Conservation (phyloP, 73 alveolate species). For the Breviolum minutum region DNA sequence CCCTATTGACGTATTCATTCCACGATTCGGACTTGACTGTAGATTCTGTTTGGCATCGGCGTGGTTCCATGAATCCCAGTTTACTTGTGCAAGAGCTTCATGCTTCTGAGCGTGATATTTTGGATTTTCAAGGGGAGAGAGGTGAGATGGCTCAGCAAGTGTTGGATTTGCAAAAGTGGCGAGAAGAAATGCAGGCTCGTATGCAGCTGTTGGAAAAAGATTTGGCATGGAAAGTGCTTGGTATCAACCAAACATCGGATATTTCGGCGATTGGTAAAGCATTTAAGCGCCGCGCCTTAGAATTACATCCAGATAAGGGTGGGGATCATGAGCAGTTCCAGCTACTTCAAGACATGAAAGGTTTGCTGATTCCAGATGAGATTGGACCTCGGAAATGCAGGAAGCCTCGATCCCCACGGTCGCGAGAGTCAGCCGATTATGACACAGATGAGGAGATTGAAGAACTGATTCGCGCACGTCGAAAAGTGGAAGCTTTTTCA, state of each 20-base stretch:
- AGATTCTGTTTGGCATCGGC: not conserved
- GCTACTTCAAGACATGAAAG: constrained; percentile 92
- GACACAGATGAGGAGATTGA: constrained; percentile 89
- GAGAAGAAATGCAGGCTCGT: constrained; percentile 9
- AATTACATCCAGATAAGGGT: constrained; percentile 97
- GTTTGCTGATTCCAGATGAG: constrained; percentile 6
- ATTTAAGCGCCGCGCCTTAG: constrained; percentile 95
- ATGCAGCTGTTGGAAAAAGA: constrained; percentile 33
- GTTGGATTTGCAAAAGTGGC: constrained; percentile 53
- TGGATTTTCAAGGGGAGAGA: not conserved
- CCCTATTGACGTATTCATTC: constrained; percentile 14
- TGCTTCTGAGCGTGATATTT: not conserved
- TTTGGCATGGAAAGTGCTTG: constrained; percentile 61
- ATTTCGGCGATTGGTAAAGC: constrained; percentile 96
- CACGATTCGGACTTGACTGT: not conserved
- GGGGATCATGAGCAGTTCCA: constrained; percentile 96
- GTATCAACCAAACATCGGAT: constrained; percentile 41
- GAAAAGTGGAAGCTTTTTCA: not conserved
- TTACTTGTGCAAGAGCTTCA: not conserved
- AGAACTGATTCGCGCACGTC: constrained; percentile 28
- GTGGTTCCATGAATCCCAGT: not conserved
- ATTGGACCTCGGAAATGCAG: not conserved
- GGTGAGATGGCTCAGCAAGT: constrained; percentile 57
- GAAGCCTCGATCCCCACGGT: not conserved
- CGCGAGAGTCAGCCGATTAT: not conserved